These are phyloP conservation scores for Hyaloraphidium curvatum DNA, from an alignment of 192 early-diverging fungal genomes.

Conservation along the genomic window DNA sequence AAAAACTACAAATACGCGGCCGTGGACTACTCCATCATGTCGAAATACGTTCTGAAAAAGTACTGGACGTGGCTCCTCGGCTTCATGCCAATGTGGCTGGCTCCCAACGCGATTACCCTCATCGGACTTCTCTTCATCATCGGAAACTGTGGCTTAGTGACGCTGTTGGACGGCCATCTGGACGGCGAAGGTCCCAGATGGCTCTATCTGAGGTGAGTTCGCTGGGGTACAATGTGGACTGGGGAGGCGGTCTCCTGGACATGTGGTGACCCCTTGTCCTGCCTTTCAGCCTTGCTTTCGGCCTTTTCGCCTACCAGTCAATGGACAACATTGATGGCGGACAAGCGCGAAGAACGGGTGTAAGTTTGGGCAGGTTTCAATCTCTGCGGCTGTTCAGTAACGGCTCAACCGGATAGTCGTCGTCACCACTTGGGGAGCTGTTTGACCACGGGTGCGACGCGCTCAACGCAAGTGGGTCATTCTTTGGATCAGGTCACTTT, in stretches of 20 bases:
- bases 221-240: too few relatives aligned
- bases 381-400: too few relatives aligned
- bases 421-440: conserved; percentile 78
- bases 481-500: too few relatives aligned
- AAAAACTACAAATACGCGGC: neutral
- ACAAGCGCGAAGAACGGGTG: conserved; percentile 77
- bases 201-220: neutral
- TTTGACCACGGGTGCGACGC: conserved; percentile 86
- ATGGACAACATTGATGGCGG: conserved; percentile 55
- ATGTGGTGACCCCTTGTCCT: too few relatives aligned
- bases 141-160: neutral
- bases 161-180: neutral
- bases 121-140: neutral
- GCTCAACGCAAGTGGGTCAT: too few relatives aligned
- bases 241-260: too few relatives aligned
- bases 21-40: neutral
- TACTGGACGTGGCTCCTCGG: neutral
- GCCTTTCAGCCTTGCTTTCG: too few relatives aligned
- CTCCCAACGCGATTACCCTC: neutral
- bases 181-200: neutral
- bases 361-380: too few relatives aligned
- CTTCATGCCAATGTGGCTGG: neutral
- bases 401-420: too few relatives aligned
- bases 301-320: neutral
- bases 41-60: neutral